Base-by-base conservation (phyloP, 345 rosid species). In the Eucalyptus marginata region DNA sequence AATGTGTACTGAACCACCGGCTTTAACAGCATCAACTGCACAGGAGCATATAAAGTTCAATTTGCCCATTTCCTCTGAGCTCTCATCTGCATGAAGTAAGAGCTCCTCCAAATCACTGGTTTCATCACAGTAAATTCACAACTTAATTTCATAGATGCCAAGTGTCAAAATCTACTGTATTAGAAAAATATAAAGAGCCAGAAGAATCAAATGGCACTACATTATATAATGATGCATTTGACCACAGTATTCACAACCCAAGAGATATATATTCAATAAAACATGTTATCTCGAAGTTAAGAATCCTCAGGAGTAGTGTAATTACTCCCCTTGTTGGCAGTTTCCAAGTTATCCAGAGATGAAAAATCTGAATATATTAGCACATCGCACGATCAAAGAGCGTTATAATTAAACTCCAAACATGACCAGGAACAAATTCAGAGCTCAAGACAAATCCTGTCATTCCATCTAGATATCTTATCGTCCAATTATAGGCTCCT, bases 401-500 rank as follows among this genome's bases (percentile, higher is more conserved):
- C 91, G 80, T 66, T 88, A 86, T 92, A 91, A 89, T 96, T 94
- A 88, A 96, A 96, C 89, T 52, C 87, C 93, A 90, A 94, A 5
- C 96, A 92, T 94, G 94, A 54, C 90, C 86, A 66, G 98, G 93
- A 87, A 86, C 92, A 89, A 93, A 94, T 84, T 92, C 89, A 66
- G 98, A 97, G 90, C 92, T 90, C 80, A 94, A 93, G 89, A 96
- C 51, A 91, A 88, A 94, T 89, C 94, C 93, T 87, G 94, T 85
- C 87, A 93, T 94, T 90, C 92, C 90, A 54, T 92, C 89, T 54
- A 96, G 97, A 88, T 96, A 90, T 80, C 86, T 93, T 49, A 97
- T 93, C 50, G 89, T 92, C 99, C 99, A 97, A 91, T 96, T 95
- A 91, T 95, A 96, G 24, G 95, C 93, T 31, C 98, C 99, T 86